Evolutionary conservation across 148 eudicot species (phyloP).

Genomic region (Euryodendron excelsum): DNA sequence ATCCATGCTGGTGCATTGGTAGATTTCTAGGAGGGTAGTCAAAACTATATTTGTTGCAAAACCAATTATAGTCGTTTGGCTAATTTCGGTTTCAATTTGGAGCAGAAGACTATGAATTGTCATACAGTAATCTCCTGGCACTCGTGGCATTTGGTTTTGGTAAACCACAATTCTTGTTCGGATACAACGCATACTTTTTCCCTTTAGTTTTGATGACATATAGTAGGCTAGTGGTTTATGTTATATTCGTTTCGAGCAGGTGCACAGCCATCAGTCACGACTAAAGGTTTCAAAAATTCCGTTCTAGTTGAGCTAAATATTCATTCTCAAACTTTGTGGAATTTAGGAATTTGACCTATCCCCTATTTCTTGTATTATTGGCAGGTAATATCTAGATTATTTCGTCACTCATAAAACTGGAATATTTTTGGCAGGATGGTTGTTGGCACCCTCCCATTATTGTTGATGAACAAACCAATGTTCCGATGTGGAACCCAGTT

Average conservation of each 20-base stretch:
- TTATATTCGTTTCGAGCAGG: background rate
- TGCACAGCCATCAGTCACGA: background rate
- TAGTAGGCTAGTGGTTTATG: background rate
- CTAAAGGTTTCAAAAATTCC: background rate
- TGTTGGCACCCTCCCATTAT: constrained; percentile 67
- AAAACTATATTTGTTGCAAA: background rate
- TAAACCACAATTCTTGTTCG: background rate
- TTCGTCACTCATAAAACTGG: background rate
- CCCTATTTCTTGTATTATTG: background rate
- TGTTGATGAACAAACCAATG: constrained; percentile 60
- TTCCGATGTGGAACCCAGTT: constrained; percentile 98
- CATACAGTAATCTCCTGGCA: background rate
- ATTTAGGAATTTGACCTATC: background rate
- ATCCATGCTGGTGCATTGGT: background rate
- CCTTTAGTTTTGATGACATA: background rate
- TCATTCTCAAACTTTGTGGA: background rate
- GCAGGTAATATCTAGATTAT: background rate
- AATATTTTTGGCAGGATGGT: constrained; percentile 58
- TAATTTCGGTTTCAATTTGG: background rate
- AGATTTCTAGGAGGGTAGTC: background rate
- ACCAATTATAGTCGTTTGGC: background rate
- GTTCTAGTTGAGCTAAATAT: background rate
- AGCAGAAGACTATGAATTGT: background rate
- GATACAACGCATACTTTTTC: background rate
- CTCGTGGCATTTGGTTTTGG: background rate